Conservation (phyloP, 108 stramenopile genomes). For the Cyclotella baltica region DNA sequence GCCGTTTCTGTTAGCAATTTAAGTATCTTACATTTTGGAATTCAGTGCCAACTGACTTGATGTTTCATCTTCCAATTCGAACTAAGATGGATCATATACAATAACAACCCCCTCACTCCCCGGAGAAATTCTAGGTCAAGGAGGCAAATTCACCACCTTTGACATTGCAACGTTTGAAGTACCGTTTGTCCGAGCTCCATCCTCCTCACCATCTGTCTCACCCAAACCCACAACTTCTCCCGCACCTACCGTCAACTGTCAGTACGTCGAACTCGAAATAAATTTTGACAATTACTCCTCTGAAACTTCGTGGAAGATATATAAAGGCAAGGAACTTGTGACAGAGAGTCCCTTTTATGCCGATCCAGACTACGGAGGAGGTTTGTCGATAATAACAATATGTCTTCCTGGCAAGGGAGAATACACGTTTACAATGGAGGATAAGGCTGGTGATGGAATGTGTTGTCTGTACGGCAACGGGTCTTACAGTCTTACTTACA, state of each 20-base stretch:
- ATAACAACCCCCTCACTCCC: conserved; percentile 12
- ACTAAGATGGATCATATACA: conserved; percentile 14
- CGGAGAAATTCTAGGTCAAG: conserved; percentile 17
- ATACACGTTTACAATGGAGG: conserved; percentile 41
- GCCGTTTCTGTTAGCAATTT: neutral
- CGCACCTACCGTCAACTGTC: conserved; percentile 9
- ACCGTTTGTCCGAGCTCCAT: conserved; percentile 5
- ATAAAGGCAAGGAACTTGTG: neutral
- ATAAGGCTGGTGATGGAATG: conserved; percentile 42
- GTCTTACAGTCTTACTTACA: conserved; percentile 14
- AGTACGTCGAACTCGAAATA: neutral
- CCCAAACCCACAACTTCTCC: conserved; percentile 8
- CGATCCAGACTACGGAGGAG: conserved; percentile 9
- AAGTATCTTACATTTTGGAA: neutral
- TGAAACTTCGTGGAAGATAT: conserved; percentile 7
- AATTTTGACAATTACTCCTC: neutral
- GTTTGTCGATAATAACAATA: neutral
- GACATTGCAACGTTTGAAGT: conserved; percentile 21
- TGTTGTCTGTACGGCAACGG: conserved; percentile 38
- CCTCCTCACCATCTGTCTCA: neutral
- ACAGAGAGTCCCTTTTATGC: neutral
- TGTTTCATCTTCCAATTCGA: neutral
- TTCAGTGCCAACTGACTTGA: too few species aligned
- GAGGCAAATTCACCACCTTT: conserved; percentile 18
- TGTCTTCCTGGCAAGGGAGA: conserved; percentile 27